A percentile compares a stretch with the other conserved stretches of the same genome.
Evolutionary conservation across 768 basidiomycete genomes (phyloP).

Genomic region (Panellus pusillus): DNA sequence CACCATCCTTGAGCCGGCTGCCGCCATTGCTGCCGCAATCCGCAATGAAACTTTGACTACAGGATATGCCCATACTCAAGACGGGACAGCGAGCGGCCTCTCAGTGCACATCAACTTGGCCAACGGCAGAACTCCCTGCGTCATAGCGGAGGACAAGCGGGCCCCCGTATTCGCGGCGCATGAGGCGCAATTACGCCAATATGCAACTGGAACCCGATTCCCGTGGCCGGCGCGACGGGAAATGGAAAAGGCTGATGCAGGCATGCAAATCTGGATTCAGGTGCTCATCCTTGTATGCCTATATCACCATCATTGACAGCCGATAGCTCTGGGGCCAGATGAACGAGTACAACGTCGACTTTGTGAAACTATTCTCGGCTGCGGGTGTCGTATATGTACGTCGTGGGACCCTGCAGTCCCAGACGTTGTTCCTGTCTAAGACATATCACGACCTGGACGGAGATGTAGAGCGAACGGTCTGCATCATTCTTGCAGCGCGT

Average conservation of each 20-base stretch:
- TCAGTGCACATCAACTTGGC: not conserved
- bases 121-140: not conserved
- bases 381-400: not conserved
- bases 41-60: not conserved
- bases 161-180: not conserved
- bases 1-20: not conserved
- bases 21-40: not conserved
- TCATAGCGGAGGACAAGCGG: not conserved
- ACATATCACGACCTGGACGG: not conserved
- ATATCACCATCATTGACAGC: not conserved
- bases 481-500: not conserved
- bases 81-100: not conserved
- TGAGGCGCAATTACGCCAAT: not conserved
- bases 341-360: not conserved
- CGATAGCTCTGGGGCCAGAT: conserved; percentile 3
- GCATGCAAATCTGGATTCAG: conserved; percentile 1
- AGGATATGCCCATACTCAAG: not conserved
- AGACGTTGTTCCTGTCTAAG: not conserved
- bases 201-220: not conserved
- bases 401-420: not conserved
- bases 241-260: not conserved
- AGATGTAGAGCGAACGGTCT: not conserved
- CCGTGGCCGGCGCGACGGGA: not conserved
- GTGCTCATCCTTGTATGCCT: not conserved
- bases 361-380: not conserved